Base-by-base conservation (phyloP, 2,329 filamentous ascomycete genomes). In the Ophiostoma populinum region DNA sequence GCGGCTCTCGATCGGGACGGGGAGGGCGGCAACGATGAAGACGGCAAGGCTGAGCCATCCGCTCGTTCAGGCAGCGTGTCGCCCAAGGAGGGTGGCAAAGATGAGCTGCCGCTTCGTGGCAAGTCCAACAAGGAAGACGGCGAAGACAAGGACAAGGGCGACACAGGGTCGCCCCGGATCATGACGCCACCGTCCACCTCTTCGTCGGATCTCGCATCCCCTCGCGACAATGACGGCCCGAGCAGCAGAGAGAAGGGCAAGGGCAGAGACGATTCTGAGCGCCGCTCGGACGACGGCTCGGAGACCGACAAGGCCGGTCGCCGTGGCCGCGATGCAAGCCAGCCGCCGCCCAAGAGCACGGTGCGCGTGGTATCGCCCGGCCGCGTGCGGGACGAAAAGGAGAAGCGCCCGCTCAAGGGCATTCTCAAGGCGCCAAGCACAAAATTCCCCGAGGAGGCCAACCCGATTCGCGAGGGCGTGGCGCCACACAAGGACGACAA, bases 401-500 rank as follows among this genome's bases (percentile, higher is more conserved):
- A 45, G 5, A 43, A 42, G 35, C 39, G 79, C 80, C 43, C 68
- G 72, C 69, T 82, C 40, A 90, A 80, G 54, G 77, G 85, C 12
- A 95, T 95, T 38, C 63, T 95, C 28, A 90, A 92, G 54, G 68
- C 71, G 36, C 86, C 87, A 1, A 83, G 74, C 12, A 65, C 67
- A 18, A 79, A 78, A 47, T 95, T 94, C 48, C 87, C 87, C 0
- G 86, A 94, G 49, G 79, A 93, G 42, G 70, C 73, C 1, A 77
- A 85, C 44, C 78, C 82, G 0, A 66, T 92, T 24, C 71, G 86
- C 15, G 87, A 94, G 53, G 87, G 86, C 12, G 87, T 93, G 6
- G 85, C 86, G 2, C 86, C 86, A n/a, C 70, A 92, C 50, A 93
- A 92, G 56, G 83, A 92, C 50, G 75, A 81, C 32, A 75, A 78